Evolutionary conservation across 345 rosid genomes (phyloP).

Genomic region (Trapa bicornis): DNA sequence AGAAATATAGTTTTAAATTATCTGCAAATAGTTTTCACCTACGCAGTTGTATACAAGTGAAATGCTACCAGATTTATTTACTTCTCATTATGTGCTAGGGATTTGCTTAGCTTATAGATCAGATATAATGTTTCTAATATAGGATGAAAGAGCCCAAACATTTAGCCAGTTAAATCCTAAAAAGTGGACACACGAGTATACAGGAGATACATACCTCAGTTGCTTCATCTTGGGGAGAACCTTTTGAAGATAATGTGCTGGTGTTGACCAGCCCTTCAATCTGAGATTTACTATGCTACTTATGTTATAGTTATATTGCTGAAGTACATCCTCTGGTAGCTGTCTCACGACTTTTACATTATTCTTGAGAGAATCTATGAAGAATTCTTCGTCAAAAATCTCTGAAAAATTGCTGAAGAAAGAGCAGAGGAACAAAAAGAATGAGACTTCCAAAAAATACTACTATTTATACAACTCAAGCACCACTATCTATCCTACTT

Average conservation of each 20-base stretch:
- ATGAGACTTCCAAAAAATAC: not conserved
- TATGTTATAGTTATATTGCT: slow-evolving; percentile 68
- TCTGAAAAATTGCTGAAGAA: slow-evolving; percentile 72
- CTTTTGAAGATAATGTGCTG: slow-evolving; percentile 72
- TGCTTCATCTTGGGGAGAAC: slow-evolving; percentile 59
- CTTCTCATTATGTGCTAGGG: not conserved
- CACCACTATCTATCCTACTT: not conserved
- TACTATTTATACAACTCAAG: not conserved
- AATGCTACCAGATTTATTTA: not conserved
- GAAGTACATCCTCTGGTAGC: slow-evolving; percentile 75
- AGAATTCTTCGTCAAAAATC: slow-evolving; percentile 90
- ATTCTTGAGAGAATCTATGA: slow-evolving; percentile 59
- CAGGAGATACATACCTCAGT: slow-evolving; percentile 5
- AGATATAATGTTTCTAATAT: not conserved
- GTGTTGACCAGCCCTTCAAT: slow-evolving; percentile 89
- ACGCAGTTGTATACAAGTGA: not conserved
- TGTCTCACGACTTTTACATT: slow-evolving; percentile 61
- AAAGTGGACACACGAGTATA: not conserved
- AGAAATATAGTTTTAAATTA: not conserved
- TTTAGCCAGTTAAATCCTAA: not conserved
- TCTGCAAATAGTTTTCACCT: not conserved
- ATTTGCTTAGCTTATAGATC: not conserved
- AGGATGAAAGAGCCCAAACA: not conserved
- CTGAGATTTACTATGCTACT: slow-evolving; percentile 88
- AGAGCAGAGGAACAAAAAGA: slow-evolving; percentile 9